Evolutionary conservation across 139 green algal species (phyloP), one percentile per base, ranked within the genome.

Genomic region (Zygnema cylindricum): DNA sequence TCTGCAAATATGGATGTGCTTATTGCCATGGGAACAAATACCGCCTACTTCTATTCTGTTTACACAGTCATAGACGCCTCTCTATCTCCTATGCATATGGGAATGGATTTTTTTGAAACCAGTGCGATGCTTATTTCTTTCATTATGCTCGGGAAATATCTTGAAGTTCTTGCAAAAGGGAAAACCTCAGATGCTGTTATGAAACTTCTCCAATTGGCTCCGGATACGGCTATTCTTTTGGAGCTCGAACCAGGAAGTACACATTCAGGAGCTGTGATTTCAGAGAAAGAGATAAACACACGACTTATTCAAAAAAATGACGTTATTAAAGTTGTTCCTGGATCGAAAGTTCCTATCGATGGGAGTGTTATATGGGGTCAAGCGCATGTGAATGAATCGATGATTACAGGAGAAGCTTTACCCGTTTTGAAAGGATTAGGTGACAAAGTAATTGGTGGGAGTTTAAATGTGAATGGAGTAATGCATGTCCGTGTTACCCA

Each of bases 1-100:
- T 92, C 90, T 30, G 96, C 96, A 76, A 99, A 99, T 94, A 99
- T 99, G 97, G 97, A 99, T 95, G 93, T 99, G 49, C 94, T 99
- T 32, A 95, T 99, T 11, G 94, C 95, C 0, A 93, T 99, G 43
- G 97, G 96, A 78, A 99, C 97, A 73, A 97, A 96, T 78, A 96
- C 96, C 49, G 94, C 94, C 3, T 99, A 98, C 93, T 38, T 95
- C 38, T 99, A 99, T 94, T 96, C 92, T 40, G 77, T 96, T 86
- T 95, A 89, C 85, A 94, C 98, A 30, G 55, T 98, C 69, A 93
- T 96, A 86, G 93, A 97, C 87, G 91, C 93, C 77, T 78, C 95
- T 43, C 43, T 63, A 3, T 63, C 32, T n/a, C 35, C 38, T 55
- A 81, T 33, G 38, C 69, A 77, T 81, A 33, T 16, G 23, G 78